phyloP scores from a whole-genome alignment of 768 basidiomycete genomes.

The Xerocomus brunneocitrinus region DNA sequence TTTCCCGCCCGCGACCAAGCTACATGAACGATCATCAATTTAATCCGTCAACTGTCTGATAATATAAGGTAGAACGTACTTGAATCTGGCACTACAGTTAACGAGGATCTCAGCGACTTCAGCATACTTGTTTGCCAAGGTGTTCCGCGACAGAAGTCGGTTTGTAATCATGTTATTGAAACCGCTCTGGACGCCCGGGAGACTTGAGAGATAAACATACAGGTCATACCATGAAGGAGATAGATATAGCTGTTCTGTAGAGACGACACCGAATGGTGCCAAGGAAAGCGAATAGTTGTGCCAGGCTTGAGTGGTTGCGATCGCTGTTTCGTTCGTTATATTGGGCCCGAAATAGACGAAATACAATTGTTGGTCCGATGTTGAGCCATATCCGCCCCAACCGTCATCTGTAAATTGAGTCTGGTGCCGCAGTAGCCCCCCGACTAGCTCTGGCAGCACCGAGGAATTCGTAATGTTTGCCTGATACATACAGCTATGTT shows the following conservation, averaged over 20 bases:
- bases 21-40: too few species aligned
- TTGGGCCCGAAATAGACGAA: slow-evolving; percentile 34
- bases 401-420: slow-evolving; percentile 38
- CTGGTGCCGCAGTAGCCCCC: slow-evolving; percentile 34
- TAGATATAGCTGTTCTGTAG: neutral
- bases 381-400: slow-evolving; percentile 38
- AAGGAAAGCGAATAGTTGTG: slow-evolving; percentile 21
- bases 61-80: slow-evolving; percentile 1
- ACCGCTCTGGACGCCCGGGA: neutral
- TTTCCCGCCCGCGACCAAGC: slow-evolving; percentile 35
- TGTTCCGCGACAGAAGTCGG: slow-evolving; percentile 11
- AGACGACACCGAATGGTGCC: slow-evolving; percentile 4
- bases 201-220: too few species aligned
- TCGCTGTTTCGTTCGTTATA: slow-evolving; percentile 32
- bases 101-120: slow-evolving; percentile 8
- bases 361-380: neutral
- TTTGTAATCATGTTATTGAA: slow-evolving; percentile 2
- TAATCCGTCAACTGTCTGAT: too few species aligned
- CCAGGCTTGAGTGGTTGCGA: slow-evolving; percentile 34
- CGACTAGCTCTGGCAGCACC: slow-evolving; percentile 27
- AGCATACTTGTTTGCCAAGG: slow-evolving; percentile 1
- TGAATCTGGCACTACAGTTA: slow-evolving; percentile 1
- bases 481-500: slow-evolving; percentile 24
- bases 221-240: slow-evolving; percentile 8
- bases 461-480: slow-evolving; percentile 32